A percentile compares a stretch with the other conserved stretches of the same genome.
These are phyloP conservation scores for Hypoxylon sp. DNA, from an alignment of 2,329 filamentous ascomycete genomes.

Conservation along the genomic window DNA sequence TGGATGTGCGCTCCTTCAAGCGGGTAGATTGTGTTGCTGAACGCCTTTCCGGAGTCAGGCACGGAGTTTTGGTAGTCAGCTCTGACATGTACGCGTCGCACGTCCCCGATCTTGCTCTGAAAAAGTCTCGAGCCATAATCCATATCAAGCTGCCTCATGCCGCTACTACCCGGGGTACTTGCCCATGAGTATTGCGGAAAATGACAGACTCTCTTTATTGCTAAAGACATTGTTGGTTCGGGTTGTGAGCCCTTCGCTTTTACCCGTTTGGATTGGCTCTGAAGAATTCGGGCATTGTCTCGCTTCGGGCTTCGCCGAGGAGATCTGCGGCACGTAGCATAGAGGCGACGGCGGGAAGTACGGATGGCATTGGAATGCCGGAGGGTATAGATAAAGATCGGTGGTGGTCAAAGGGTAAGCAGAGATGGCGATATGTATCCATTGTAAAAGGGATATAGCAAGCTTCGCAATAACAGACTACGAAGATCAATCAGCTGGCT, in stretches of 20 bases:
- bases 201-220: conserved; percentile 22
- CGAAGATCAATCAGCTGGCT: conserved; percentile 33
- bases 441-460: conserved; percentile 22
- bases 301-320: conserved; percentile 28
- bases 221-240: conserved; percentile 18
- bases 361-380: conserved; percentile 19
- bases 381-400: conserved; percentile 25
- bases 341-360: background rate
- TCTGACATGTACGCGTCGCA: conserved; percentile 10
- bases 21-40: conserved; percentile 51
- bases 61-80: conserved; percentile 49
- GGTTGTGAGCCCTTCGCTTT: conserved; percentile 12
- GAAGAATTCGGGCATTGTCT: conserved; percentile 30
- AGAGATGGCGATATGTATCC: conserved; percentile 15
- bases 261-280: conserved; percentile 6
- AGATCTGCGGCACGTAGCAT: conserved; percentile 12
- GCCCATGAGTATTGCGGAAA: conserved; percentile 1
- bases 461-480: conserved; percentile 23
- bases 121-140: conserved; percentile 39
- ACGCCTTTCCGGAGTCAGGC: conserved; percentile 11
- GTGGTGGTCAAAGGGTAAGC: conserved; percentile 23
- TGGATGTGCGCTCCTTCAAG: conserved; percentile 50
- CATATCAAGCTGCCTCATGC: conserved; percentile 48
- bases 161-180: conserved; percentile 45
- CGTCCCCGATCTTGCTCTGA: conserved; percentile 19